These are phyloP conservation scores for Penicillium hordei DNA, from an alignment of 2,329 filamentous ascomycete genomes.

Conservation along the genomic window DNA sequence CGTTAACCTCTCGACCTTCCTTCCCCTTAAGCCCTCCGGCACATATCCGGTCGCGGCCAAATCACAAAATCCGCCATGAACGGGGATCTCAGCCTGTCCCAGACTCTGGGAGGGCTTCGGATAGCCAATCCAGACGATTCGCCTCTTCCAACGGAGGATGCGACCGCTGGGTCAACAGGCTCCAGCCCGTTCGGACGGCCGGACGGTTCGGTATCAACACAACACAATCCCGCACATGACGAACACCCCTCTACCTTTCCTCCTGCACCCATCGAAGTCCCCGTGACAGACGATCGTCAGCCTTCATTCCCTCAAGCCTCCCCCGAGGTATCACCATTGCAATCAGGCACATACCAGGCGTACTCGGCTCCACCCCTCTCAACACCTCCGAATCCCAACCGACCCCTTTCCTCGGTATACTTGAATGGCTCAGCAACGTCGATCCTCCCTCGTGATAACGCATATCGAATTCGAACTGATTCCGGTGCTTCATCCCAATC, in stretches of 20 bases:
- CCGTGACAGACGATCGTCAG: conserved; percentile 42
- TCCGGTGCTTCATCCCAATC: conserved; percentile 59
- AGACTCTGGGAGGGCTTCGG: conserved; percentile 87
- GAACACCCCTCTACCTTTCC: conserved; percentile 22
- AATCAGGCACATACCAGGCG: conserved; percentile 46
- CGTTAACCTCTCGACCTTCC: conserved; percentile 9
- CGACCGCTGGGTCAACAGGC: conserved; percentile 28
- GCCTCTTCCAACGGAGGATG: conserved; percentile 42
- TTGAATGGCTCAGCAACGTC: conserved; percentile 45
- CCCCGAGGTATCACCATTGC: conserved; percentile 42
- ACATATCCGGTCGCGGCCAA: conserved; percentile 2
- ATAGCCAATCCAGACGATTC: conserved; percentile 94
- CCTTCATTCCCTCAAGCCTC: conserved; percentile 43
- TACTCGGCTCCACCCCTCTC: conserved; percentile 45
- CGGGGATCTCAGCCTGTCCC: conserved; percentile 87
- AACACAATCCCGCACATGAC: conserved; percentile 22
- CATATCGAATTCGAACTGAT: conserved; percentile 60
- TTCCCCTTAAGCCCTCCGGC: conserved; percentile 3
- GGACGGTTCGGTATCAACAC: conserved; percentile 27
- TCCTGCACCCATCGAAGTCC: conserved; percentile 23
- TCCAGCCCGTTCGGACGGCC: conserved; percentile 22
- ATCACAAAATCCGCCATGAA: conserved; percentile 63
- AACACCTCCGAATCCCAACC: conserved; percentile 38
- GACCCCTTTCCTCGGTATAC: conserved; percentile 52
- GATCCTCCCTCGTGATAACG: conserved; percentile 42